Conservation (phyloP, 805 yeast genomes). For the Saturnispora mendoncae region DNA sequence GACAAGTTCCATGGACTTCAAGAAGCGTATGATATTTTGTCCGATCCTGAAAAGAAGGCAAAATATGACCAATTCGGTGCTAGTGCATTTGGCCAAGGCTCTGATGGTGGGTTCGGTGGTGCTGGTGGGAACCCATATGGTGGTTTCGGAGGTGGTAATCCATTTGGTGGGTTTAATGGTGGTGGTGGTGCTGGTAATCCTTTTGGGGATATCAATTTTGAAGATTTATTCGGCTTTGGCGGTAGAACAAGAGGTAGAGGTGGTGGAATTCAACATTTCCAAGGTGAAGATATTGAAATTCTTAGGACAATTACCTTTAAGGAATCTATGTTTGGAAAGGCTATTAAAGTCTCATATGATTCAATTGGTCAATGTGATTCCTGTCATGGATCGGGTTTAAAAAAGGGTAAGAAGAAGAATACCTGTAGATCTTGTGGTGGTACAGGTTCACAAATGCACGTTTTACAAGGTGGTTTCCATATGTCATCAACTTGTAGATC, state of each 20-base stretch:
- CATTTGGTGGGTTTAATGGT: constrained; percentile 38
- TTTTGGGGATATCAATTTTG: constrained; percentile 36
- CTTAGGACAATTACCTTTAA: constrained; percentile 67
- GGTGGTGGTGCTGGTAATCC: constrained; percentile 31
- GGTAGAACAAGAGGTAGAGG: constrained; percentile 28
- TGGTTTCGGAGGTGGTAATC: constrained; percentile 41
- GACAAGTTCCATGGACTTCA: constrained; percentile 86
- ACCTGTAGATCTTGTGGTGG: constrained; percentile 90
- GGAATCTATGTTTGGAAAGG: constrained; percentile 78
- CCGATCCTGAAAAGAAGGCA: constrained; percentile 73
- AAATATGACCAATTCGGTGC: constrained; percentile 92
- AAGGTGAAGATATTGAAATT: constrained; percentile 84
- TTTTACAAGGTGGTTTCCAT: constrained; percentile 87
- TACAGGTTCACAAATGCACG: constrained; percentile 81
- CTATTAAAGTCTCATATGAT: constrained; percentile 57
- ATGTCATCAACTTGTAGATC: constrained; percentile 88
- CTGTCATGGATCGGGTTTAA: constrained; percentile 82
- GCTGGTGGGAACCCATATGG: constrained; percentile 29
- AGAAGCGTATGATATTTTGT: constrained; percentile 86
- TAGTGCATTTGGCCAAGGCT: constrained; percentile 64
- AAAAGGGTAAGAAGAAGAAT: constrained; percentile 59
- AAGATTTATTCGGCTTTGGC: constrained; percentile 43
- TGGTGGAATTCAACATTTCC: constrained; percentile 59
- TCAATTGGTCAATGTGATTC: constrained; percentile 69
- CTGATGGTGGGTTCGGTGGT: constrained; percentile 42